Base-by-base conservation (phyloP, 352 stramenopile genomes). In the Pythium phragmiticola region DNA sequence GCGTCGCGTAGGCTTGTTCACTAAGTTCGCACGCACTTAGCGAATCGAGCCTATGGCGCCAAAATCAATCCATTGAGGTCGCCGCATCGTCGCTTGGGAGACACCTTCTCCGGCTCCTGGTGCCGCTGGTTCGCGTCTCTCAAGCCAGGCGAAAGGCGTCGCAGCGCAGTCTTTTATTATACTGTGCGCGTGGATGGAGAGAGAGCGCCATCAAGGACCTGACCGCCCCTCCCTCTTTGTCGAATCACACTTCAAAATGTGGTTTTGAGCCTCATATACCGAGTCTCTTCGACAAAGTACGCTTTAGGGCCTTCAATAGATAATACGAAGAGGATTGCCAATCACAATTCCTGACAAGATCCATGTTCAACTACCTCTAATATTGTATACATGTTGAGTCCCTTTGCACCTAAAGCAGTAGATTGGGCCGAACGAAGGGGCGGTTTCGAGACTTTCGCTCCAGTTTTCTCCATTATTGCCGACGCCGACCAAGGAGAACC, bases 21-120 rank as follows among this genome's bases (percentile, higher is more conserved):
- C 26, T 56, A 65, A 51, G 56, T 64, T 23, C 48, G 55, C 49
- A 21, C 56, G 54, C 50, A 69, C 55, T 64, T 69, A 63, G 4
- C 17, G 16, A 2, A 6, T 34, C 43, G 6, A 30, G 53, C 39
- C 43, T 34, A 58, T 65, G 59, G n/a, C 57, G 57, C 47, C 57
- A 57, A 53, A 48, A 48, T 49, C 30, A 46, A 13, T 11, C 13
- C 21, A 19, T 11, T 23, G 26, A 26, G 19, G 16, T 37, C 47
- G 50, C 41, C 30, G 36, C 48, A 43, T 57, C 47, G 48, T 57
- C 45, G 33, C 56, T 21, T 49, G 47, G 43, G 46, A 52, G 17
- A 33, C 7, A 7, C 21, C 16, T 28, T 16, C 26, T 30, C 26
- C 26, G 26, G 13, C 39, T 46, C 21, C 21, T 21, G 21, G 21